These are phyloP conservation scores for Cucumis sativus DNA, from an alignment of 306 rosid genomes.

Conservation along the genomic window DNA sequence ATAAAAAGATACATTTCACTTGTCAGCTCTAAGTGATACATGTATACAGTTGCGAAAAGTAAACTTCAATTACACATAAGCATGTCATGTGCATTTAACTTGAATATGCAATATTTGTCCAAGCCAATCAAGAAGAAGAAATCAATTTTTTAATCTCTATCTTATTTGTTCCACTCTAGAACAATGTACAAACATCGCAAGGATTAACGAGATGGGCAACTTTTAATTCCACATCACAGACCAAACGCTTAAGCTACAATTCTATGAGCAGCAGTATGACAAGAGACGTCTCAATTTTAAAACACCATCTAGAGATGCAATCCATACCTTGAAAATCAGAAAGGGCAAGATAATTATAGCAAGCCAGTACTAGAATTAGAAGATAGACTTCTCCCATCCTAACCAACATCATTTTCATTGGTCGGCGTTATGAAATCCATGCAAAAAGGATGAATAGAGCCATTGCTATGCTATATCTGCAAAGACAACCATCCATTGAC, in stretches of 20 bases:
- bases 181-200: background rate
- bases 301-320: background rate
- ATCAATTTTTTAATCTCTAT: background rate
- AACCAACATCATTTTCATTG: constrained; percentile 19
- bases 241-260: background rate
- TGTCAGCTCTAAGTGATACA: background rate
- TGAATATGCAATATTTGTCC: background rate
- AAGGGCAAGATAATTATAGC: constrained; percentile 41
- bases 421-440: constrained; percentile 13
- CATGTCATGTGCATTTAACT: background rate
- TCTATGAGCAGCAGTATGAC: background rate
- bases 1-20: background rate
- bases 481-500: constrained; percentile 7
- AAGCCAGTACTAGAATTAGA: constrained; percentile 35
- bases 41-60: background rate
- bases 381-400: constrained; percentile 41
- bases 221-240: background rate
- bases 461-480: constrained; percentile 37
- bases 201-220: background rate
- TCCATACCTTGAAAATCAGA: constrained; percentile 70
- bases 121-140: background rate
- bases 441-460: constrained; percentile 9
- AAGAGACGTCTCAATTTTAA: constrained; percentile 7
- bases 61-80: background rate
- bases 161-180: background rate